phyloP scores from a whole-genome alignment of 495 filamentous ascomycete genomes.

The Penicillium fimorum region DNA sequence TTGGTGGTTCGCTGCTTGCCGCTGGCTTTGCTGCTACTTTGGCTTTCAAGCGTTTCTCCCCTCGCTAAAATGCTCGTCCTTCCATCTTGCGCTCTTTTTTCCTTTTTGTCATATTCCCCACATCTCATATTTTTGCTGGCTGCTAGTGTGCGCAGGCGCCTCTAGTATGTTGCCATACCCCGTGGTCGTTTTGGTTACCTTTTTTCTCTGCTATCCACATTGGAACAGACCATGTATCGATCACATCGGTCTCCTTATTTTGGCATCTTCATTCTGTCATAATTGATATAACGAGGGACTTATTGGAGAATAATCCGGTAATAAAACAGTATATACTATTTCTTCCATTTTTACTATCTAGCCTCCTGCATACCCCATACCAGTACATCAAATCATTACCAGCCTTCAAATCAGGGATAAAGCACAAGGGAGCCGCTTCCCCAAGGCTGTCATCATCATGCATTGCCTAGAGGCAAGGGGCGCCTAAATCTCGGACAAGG shows the following conservation, averaged over 20 bases:
- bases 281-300: background rate
- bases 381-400: background rate
- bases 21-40: conserved; percentile 41
- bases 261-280: background rate
- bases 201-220: background rate
- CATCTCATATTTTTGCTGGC: conserved; percentile 4
- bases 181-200: background rate
- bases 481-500: background rate
- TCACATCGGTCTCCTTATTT: background rate
- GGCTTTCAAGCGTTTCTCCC: conserved; percentile 43
- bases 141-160: conserved; percentile 24
- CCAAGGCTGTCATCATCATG: background rate
- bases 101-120: conserved; percentile 10
- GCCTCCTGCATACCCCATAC: background rate
- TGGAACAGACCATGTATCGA: background rate
- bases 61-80: conserved; percentile 24
- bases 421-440: background rate
- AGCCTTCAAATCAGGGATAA: background rate
- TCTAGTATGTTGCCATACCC: background rate
- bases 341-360: background rate
- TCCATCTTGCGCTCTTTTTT: conserved; percentile 5
- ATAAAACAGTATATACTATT: background rate
- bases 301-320: background rate
- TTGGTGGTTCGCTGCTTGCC: conserved; percentile 46
- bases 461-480: conserved; percentile 10